Percentiles rank a stretch among this genome's conserved stretches.
Evolutionary conservation across 331 rosid genomes (phyloP).

Genomic region (Erythrophleum ivorense): DNA sequence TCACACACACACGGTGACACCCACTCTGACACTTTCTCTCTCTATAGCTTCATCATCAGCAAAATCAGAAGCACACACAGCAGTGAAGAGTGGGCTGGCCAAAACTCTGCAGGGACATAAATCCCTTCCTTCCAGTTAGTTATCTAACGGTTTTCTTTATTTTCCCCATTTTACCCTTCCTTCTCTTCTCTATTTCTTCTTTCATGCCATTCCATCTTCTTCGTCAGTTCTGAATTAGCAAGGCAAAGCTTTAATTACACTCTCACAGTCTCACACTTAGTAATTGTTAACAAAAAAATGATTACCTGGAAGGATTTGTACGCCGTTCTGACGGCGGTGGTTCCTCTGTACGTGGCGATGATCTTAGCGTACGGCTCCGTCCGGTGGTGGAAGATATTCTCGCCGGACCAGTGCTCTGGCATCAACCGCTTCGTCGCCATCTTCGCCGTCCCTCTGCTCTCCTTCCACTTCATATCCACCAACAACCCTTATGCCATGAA

Average conservation of each 20-base stretch:
- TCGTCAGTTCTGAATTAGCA: slow-evolving; percentile 2
- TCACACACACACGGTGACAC: not conserved
- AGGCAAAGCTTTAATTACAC: not conserved
- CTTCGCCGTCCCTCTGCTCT: slow-evolving; percentile 88
- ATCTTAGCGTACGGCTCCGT: slow-evolving; percentile 94
- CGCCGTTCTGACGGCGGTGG: slow-evolving; percentile 82
- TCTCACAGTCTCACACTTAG: not conserved
- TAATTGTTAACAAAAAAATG: slow-evolving; percentile 45
- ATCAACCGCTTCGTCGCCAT: slow-evolving; percentile 95
- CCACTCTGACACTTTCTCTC: slow-evolving; percentile 20
- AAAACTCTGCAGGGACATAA: slow-evolving; percentile 37
- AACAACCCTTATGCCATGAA: slow-evolving; percentile 84
- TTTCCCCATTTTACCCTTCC: slow-evolving; percentile 49
- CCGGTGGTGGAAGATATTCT: slow-evolving; percentile 99
- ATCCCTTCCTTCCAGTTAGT: slow-evolving; percentile 46
- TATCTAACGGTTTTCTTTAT: slow-evolving; percentile 61
- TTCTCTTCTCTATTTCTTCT: slow-evolving; percentile 22
- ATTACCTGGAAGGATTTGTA: slow-evolving; percentile 74
- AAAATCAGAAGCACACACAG: slow-evolving; percentile 27
- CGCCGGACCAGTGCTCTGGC: slow-evolving; percentile 98
- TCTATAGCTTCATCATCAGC: slow-evolving; percentile 28
- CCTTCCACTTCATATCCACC: slow-evolving; percentile 85
- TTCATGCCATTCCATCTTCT: slow-evolving; percentile 41
- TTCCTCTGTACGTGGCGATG: slow-evolving; percentile 97
- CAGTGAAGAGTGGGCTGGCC: not conserved